Percentiles rank a stretch among this genome's conserved stretches.
phyloP scores from a whole-genome alignment of 805 yeast species.

The Sugiyamaella boreocaroliniensis region DNA sequence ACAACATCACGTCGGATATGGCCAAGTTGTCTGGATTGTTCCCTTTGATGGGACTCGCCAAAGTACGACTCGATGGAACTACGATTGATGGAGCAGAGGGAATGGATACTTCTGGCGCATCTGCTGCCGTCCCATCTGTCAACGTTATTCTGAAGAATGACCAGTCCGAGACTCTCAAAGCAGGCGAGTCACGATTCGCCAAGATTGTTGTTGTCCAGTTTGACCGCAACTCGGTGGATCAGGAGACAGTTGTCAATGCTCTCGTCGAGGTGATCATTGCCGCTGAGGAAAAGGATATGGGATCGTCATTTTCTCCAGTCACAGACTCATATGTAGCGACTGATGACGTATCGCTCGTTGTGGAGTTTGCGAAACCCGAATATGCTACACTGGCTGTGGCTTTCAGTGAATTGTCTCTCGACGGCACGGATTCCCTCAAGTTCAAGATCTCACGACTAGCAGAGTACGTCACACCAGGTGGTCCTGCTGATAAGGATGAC shows the following conservation, averaged over 20 bases:
- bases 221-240: background rate
- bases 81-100: background rate
- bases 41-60: constrained; percentile 45
- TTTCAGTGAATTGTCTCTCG: constrained; percentile 29
- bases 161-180: background rate
- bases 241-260: background rate
- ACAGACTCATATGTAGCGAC: constrained; percentile 2
- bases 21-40: constrained; percentile 77
- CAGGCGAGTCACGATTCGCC: background rate
- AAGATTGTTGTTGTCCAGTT: background rate
- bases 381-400: constrained; percentile 52
- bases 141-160: constrained; percentile 1
- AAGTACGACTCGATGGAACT: background rate
- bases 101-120: constrained; percentile 22
- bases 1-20: constrained; percentile 62
- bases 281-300: background rate
- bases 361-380: constrained; percentile 46
- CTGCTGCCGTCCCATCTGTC: constrained; percentile 4
- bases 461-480: constrained; percentile 37
- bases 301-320: background rate
- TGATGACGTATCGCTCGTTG: constrained; percentile 30
- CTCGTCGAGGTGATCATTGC: background rate
- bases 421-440: constrained; percentile 1
- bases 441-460: constrained; percentile 35
- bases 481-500: constrained; percentile 9